phyloP scores from a whole-genome alignment of 352 stramenopile species.

The Phytopythium ostracodes region DNA sequence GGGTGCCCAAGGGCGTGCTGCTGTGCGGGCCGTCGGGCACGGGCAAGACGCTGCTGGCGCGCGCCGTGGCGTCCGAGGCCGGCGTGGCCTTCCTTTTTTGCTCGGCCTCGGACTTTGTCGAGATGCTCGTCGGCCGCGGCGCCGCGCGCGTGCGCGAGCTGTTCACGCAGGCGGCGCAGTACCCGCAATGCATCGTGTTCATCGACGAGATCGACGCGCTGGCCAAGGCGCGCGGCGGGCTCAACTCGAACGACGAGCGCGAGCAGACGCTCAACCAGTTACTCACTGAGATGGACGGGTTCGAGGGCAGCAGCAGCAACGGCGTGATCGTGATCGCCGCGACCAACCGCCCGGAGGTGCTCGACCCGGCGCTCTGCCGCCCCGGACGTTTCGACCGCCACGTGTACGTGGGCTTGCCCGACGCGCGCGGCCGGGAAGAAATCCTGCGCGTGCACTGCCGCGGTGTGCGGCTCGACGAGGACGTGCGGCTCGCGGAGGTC shows the following conservation, averaged over 20 bases:
- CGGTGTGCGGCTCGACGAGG: slow-evolving; percentile 45
- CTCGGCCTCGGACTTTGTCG: slow-evolving; percentile 96
- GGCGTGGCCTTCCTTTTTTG: slow-evolving; percentile 94
- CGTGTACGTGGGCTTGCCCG: slow-evolving; percentile 93
- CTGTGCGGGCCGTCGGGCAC: slow-evolving; percentile 92
- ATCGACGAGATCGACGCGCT: slow-evolving; percentile 98
- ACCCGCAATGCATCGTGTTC: slow-evolving; percentile 96
- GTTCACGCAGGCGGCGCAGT: slow-evolving; percentile 92
- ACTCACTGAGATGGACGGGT: slow-evolving; percentile 87
- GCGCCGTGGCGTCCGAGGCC: slow-evolving; percentile 91
- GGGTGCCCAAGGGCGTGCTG: slow-evolving; percentile 91
- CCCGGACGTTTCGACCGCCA: slow-evolving; percentile 96
- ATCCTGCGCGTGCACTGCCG: slow-evolving; percentile 73
- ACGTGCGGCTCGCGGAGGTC: slow-evolving; percentile 48
- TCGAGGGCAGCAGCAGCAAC: slow-evolving; percentile 85
- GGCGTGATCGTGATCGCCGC: slow-evolving; percentile 96
- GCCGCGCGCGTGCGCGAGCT: slow-evolving; percentile 92
- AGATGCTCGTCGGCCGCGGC: slow-evolving; percentile 95
- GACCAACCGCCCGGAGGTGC: slow-evolving; percentile 95
- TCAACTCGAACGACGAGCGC: slow-evolving; percentile 93
- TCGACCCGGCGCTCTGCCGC: slow-evolving; percentile 94
- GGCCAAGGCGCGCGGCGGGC: slow-evolving; percentile 74
- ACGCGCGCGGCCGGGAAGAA: slow-evolving; percentile 86
- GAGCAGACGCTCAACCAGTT: slow-evolving; percentile 96
- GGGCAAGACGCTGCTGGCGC: slow-evolving; percentile 94